Evolutionary conservation across 2,329 filamentous ascomycete species (phyloP).

Genomic region (Chalara sp.): DNA sequence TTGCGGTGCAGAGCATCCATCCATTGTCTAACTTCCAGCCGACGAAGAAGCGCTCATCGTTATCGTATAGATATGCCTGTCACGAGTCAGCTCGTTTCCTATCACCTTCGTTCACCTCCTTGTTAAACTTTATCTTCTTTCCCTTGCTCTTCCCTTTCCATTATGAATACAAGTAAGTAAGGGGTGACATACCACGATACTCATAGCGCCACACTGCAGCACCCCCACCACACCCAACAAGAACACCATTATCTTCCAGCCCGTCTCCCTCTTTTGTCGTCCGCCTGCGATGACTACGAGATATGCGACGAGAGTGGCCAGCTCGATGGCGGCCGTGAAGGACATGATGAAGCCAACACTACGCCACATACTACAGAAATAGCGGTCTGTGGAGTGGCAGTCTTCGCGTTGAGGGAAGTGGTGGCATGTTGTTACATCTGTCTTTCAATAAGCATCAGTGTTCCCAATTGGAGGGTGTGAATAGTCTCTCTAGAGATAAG

Average conservation of each 20-base stretch:
- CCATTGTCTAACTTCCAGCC: slow-evolving; percentile 77
- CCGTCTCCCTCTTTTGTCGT: slow-evolving; percentile 69
- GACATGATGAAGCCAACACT: slow-evolving; percentile 77
- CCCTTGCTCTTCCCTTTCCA: no score
- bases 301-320: slow-evolving; percentile 75
- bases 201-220: slow-evolving; percentile 72
- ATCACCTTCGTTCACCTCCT: background rate
- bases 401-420: slow-evolving; percentile 62
- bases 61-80: slow-evolving; percentile 75
- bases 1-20: slow-evolving; percentile 63
- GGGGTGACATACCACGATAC: slow-evolving; percentile 63
- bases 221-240: slow-evolving; percentile 59
- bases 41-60: slow-evolving; percentile 75
- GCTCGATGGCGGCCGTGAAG: slow-evolving; percentile 74
- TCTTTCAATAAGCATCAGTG: no score
- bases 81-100: slow-evolving; percentile 6
- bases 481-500: no score
- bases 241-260: slow-evolving; percentile 70
- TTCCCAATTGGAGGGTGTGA: no score
- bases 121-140: no score
- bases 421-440: slow-evolving; percentile 39
- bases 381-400: slow-evolving; percentile 48
- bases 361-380: slow-evolving; percentile 90
- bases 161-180: background rate
- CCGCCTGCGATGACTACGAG: slow-evolving; percentile 71